Conservation (phyloP, 2,329 filamentous ascomycete species). For the Cercospora canescens region DNA sequence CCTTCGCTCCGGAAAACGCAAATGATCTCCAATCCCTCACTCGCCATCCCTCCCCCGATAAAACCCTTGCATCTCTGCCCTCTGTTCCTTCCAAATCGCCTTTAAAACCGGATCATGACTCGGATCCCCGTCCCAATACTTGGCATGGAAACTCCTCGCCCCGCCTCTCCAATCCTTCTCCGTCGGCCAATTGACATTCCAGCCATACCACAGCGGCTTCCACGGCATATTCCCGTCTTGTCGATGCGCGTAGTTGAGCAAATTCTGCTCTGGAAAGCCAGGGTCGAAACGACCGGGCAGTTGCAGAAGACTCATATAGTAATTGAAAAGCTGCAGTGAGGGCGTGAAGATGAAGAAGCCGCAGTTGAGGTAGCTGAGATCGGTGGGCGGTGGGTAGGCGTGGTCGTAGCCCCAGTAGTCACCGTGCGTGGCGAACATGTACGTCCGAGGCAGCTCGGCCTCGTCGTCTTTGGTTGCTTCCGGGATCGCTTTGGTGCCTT, state of each 20-base stretch:
- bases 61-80: conserved; percentile 39
- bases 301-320: conserved; percentile 38
- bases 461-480: conserved; percentile 35
- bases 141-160: conserved; percentile 41
- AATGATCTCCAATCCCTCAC: not conserved
- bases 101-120: conserved; percentile 38
- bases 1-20: not conserved
- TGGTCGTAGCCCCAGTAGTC: conserved; percentile 37
- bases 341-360: conserved; percentile 44
- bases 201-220: conserved; percentile 40
- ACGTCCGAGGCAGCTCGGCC: conserved; percentile 38
- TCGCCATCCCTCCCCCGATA: conserved; percentile 32
- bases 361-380: conserved; percentile 36
- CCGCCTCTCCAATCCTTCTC: conserved; percentile 39
- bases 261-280: conserved; percentile 39
- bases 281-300: conserved; percentile 38
- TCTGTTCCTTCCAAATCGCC: conserved; percentile 38
- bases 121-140: conserved; percentile 42
- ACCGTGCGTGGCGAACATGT: conserved; percentile 41
- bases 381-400: conserved; percentile 32
- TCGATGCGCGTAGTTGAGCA: conserved; percentile 44
- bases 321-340: conserved; percentile 35
- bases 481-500: conserved; percentile 29
- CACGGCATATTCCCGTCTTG: conserved; percentile 44
- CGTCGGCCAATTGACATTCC: conserved; percentile 44